Conservation (phyloP, 2,329 filamentous ascomycete genomes). For the Elsinoe australis region DNA sequence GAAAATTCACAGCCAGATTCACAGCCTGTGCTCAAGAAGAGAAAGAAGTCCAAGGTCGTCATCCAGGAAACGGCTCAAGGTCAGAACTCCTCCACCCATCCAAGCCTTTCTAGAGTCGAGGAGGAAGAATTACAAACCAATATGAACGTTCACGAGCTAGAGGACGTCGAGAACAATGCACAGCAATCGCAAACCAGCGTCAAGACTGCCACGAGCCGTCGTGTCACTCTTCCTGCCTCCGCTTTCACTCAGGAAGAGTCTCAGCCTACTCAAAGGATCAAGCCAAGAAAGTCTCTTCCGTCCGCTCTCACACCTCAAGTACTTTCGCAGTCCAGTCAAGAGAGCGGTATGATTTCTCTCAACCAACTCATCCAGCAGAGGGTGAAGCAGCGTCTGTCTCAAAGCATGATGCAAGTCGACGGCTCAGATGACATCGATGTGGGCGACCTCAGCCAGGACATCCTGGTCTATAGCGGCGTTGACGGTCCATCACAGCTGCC, state of each 20-base stretch:
- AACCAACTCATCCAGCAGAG: slow-evolving; percentile 28
- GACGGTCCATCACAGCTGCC: slow-evolving; percentile 28
- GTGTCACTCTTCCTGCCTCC: slow-evolving; percentile 27
- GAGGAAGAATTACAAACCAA: slow-evolving; percentile 18
- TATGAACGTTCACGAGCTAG: slow-evolving; percentile 28
- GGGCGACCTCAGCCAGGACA: slow-evolving; percentile 9
- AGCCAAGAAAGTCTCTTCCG: slow-evolving; percentile 28
- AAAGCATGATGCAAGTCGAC: slow-evolving; percentile 29
- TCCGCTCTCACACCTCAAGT: slow-evolving; percentile 22
- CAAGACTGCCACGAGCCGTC: slow-evolving; percentile 28
- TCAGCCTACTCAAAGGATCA: slow-evolving; percentile 19
- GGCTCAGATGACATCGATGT: slow-evolving; percentile 22
- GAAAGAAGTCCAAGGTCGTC: slow-evolving; percentile 17
- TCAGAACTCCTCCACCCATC: slow-evolving; percentile 16
- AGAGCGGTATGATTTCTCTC: slow-evolving; percentile 28
- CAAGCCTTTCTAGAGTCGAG: slow-evolving; percentile 10
- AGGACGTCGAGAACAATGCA: slow-evolving; percentile 26
- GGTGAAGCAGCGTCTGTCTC: slow-evolving; percentile 34
- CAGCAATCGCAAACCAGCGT: slow-evolving; percentile 30
- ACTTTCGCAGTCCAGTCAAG: slow-evolving; percentile 22
- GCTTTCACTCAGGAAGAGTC: slow-evolving; percentile 12
- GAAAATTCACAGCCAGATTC: slow-evolving; percentile 16
- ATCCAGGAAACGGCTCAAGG: slow-evolving; percentile 1
- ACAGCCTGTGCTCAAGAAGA: slow-evolving; percentile 17
- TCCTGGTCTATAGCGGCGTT: slow-evolving; percentile 25